Percentiles rank a stretch among this genome's conserved stretches.
Evolutionary conservation across 164 flowering plant species (phyloP).

Genomic region (Aristolochia fimbriata): DNA sequence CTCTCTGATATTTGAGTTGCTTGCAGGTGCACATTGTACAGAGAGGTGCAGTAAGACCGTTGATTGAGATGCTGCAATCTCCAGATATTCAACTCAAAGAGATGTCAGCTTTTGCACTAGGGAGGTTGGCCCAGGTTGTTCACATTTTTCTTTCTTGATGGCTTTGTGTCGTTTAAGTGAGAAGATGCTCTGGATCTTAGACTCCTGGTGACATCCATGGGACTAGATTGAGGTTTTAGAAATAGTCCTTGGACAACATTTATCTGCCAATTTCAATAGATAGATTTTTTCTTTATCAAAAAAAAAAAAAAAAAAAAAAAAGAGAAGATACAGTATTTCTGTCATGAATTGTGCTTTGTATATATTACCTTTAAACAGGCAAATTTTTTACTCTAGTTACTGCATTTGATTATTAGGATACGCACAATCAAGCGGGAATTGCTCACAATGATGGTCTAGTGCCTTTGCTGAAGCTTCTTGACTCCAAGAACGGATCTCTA

Average conservation of each 20-base stretch:
- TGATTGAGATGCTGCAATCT: constrained; percentile 96
- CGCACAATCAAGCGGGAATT: constrained; percentile 96
- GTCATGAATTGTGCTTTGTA: too few species aligned
- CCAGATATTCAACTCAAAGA: constrained; percentile 78
- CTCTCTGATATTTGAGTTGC: constrained; percentile 2
- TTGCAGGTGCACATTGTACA: constrained; percentile 93
- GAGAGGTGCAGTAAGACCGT: constrained; percentile 93
- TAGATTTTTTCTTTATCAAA: too few species aligned
- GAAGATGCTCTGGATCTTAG: too few species aligned
- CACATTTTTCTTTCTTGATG: neutral
- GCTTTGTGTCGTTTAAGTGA: neutral
- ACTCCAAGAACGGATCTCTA: constrained; percentile 87
- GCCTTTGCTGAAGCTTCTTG: constrained; percentile 89
- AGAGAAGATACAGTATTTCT: too few species aligned
- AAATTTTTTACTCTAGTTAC: too few species aligned
- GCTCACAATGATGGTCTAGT: constrained; percentile 74
- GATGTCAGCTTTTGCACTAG: constrained; percentile 98
- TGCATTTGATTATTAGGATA: constrained; percentile 39
- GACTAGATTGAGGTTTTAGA: too few species aligned
- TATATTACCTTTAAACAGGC: too few species aligned
- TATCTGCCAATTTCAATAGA: too few species aligned
- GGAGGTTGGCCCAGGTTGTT: constrained; percentile 93
- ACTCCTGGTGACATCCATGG: too few species aligned
- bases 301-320: too few species aligned
- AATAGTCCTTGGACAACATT: too few species aligned